Evolutionary conservation across 148 eudicot species (phyloP), one percentile per base, ranked within the genome.

Genomic region (Chenopodium berlandieri): DNA sequence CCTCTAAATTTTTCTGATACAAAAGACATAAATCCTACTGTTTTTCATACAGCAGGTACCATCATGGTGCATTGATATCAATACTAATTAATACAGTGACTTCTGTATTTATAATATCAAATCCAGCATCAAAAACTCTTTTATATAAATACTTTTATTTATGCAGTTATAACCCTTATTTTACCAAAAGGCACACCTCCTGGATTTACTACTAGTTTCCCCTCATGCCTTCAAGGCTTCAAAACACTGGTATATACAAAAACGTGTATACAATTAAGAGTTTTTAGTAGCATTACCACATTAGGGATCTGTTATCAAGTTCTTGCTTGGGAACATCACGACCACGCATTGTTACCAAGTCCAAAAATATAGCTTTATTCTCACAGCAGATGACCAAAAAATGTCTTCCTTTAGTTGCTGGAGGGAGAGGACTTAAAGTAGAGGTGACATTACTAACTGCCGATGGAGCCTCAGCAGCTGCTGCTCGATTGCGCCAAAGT

Each of bases 301-400:
- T 87, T 84, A 95, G 94, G 52, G 97, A 95, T 80, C 85, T 91
- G 79, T 94, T 94, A 86, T 95, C 99, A 75, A 95, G 92, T 73
- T 95, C 99, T 84, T 92, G 94, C 90, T 93, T 95, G 71, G 99
- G 97, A 71, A 95, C 99, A 90, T 95, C 99, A 67, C 99, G 93
- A 76, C 99, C 99, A 52, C 97, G 93, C 99, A 95, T 95, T n/a
- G 99, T 95, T 70, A 95, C 99, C 90, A 95, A 90, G 86, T 95
- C 99, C 82, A 95, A 82, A 87, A 95, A 95, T 50, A 95, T 91
- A 72, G 94, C 97, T 89, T 95, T 95, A 79, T 94, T 92, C 85
- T 95, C 99, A 86, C 99, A 95, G 82, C 99, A 95, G 70, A 95
- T 93, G 50, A 95, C 99, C 75, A 95, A 90, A 87, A 93, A 95